A percentile compares a stretch with the other conserved stretches of the same genome.
These are phyloP conservation scores for Talinum fruticosum DNA, from an alignment of 148 eudicot genomes.

Conservation along the genomic window DNA sequence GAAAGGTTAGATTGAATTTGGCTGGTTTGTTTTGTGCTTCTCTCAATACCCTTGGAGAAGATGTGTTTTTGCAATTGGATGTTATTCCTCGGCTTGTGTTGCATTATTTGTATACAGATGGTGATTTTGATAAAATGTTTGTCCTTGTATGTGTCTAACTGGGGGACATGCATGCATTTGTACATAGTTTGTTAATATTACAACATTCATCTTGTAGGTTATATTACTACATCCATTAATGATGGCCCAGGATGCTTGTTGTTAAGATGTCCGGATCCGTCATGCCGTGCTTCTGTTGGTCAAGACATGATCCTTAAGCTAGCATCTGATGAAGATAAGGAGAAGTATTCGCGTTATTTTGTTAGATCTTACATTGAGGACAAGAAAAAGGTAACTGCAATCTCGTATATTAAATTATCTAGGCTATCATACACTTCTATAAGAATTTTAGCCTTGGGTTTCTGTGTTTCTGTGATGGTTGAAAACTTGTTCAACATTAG, in stretches of 20 bases:
- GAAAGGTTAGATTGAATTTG: slow-evolving; percentile 26
- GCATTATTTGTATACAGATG: background rate
- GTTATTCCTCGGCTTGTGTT: background rate
- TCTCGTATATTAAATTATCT: background rate
- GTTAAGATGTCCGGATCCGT: slow-evolving; percentile 69
- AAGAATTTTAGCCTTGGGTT: background rate
- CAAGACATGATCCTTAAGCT: slow-evolving; percentile 47
- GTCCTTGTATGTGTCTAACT: background rate
- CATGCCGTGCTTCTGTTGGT: slow-evolving; percentile 50
- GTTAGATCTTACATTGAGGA: slow-evolving; percentile 40
- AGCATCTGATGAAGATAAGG: slow-evolving; percentile 40
- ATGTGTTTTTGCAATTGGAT: background rate
- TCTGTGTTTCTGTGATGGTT: background rate
- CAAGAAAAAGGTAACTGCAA: slow-evolving; percentile 1
- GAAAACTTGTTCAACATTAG: background rate
- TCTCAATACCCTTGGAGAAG: background rate
- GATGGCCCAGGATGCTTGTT: slow-evolving; percentile 27
- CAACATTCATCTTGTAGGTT: slow-evolving; percentile 13
- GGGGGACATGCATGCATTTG: background rate
- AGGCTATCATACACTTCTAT: background rate
- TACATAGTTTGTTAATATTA: background rate
- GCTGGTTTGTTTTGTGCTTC: background rate
- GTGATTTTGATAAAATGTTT: too few species aligned
- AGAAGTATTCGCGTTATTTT: slow-evolving; percentile 47
- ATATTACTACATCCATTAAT: slow-evolving; percentile 16